These are phyloP conservation scores for Gilbertella persicaria DNA, from an alignment of 371 early-diverging fungal species.

Conservation along the genomic window DNA sequence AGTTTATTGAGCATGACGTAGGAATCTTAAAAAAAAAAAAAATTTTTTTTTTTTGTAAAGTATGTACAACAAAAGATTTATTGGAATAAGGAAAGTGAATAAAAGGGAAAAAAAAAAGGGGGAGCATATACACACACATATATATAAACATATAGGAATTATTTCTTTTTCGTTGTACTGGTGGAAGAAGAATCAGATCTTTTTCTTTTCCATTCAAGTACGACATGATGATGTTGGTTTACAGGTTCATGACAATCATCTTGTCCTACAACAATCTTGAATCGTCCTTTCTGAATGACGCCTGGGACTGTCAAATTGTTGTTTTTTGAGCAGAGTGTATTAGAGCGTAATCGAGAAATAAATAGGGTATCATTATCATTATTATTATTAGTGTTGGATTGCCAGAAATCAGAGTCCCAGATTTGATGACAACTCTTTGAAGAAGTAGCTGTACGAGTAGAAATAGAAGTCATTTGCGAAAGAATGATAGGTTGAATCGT, in stretches of 20 bases:
- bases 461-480: constrained; percentile 29
- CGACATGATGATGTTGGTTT: constrained; percentile 30
- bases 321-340: not conserved
- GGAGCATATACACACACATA: constrained; percentile 9
- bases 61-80: not conserved
- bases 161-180: constrained; percentile 10
- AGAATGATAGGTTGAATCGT: not conserved
- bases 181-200: constrained; percentile 30
- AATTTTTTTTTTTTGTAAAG: not conserved
- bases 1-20: no score
- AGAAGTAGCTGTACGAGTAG: constrained; percentile 21
- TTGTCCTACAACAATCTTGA: constrained; percentile 43
- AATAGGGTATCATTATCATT: constrained; percentile 22
- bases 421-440: constrained; percentile 34
- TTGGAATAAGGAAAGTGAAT: not conserved
- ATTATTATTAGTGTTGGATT: constrained; percentile 6
- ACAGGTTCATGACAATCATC: constrained; percentile 29
- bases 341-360: constrained; percentile 21
- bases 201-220: constrained; percentile 50
- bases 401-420: constrained; percentile 50
- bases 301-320: constrained; percentile 18
- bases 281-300: constrained; percentile 42
- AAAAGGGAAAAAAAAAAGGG: not conserved
- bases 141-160: constrained; percentile 1
- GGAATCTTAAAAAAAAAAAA: no score